These are phyloP conservation scores for Curvularia lunata DNA, from an alignment of 2,329 filamentous ascomycete species.

Conservation along the genomic window DNA sequence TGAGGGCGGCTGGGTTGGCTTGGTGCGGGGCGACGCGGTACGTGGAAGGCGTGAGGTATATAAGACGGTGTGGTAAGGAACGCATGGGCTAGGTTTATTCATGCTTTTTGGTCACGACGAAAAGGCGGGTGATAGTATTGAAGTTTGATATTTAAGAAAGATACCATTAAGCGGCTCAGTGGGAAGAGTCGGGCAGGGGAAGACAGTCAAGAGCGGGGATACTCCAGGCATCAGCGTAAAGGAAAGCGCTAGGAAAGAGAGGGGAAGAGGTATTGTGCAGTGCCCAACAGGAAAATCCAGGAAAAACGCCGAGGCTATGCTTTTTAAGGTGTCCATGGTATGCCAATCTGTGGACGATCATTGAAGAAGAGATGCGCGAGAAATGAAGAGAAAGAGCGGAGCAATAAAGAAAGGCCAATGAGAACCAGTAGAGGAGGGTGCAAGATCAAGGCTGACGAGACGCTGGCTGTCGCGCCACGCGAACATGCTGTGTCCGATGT, in stretches of 20 bases:
- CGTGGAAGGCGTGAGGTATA: background rate
- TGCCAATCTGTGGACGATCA: conserved; percentile 13
- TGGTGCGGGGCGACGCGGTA: background rate
- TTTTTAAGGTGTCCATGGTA: conserved; percentile 9
- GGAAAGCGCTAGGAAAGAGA: background rate
- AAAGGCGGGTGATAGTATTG: background rate
- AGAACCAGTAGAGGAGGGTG: background rate
- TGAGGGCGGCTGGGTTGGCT: background rate
- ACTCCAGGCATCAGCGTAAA: background rate
- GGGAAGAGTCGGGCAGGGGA: background rate
- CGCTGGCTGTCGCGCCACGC: conserved; percentile 6
- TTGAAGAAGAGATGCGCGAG: background rate
- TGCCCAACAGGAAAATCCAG: background rate
- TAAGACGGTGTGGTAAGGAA: background rate
- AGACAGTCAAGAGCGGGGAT: background rate
- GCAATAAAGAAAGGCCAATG: no score
- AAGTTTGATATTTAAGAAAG: background rate
- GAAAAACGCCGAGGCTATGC: conserved; percentile 14
- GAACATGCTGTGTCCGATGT: conserved; percentile 25
- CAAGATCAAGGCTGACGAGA: conserved; percentile 10
- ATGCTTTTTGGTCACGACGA: background rate
- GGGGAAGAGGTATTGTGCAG: background rate
- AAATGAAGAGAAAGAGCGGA: background rate
- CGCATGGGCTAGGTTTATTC: background rate
- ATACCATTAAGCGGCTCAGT: background rate